Base-by-base conservation (phyloP, 768 basidiomycete genomes). In the Leccinum ochraceum region DNA sequence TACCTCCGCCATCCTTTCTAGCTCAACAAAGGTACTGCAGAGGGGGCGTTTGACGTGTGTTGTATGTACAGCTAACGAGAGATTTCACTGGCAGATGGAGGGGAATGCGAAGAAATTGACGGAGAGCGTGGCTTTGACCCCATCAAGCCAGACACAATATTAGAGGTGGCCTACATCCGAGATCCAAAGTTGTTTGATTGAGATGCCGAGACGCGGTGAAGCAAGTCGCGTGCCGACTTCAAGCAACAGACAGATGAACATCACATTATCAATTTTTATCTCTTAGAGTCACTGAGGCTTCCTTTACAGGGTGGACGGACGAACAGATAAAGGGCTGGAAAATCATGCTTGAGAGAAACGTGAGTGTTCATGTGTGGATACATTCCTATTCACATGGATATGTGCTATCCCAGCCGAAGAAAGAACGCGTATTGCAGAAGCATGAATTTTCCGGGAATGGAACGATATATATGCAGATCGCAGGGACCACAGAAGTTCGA, bases 301-400 rank as follows among this genome's bases (percentile, higher is more conserved):
- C 9, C 48, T 60, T 10, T 7, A 34, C 56, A 88, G 89, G 89
- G 17, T 90, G 88, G 86, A 77, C 71, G 10, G 86, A 97, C 67
- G 89, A 89, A 65, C 94, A 96, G 69, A 86, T 97, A 28, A 94
- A 97, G 73, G 95, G 94, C 0, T 97, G 94, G 94, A 83, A 76
- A 59, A 86, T 91, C 58, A 93, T 96, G 89, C 73, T 97, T 60
- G 95, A 98, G 59, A 78, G 89, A 65, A 88, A 95, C 68, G 95
- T 96, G 67, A 62, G 90, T 78, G 63, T 2, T 58, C 62, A 17
- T 59, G 14, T 46, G 44, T 57, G 34, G 53, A 52, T 60, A 50
- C 59, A 59, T 42, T 63, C 30, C 7, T 53, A 37, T 61, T 66
- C 30, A 66, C 60, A 46, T 30, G 44, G n/a, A 59, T 49, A 34